phyloP scores from a whole-genome alignment of 2,329 filamentous ascomycete species.

The Leptographium flavum region DNA sequence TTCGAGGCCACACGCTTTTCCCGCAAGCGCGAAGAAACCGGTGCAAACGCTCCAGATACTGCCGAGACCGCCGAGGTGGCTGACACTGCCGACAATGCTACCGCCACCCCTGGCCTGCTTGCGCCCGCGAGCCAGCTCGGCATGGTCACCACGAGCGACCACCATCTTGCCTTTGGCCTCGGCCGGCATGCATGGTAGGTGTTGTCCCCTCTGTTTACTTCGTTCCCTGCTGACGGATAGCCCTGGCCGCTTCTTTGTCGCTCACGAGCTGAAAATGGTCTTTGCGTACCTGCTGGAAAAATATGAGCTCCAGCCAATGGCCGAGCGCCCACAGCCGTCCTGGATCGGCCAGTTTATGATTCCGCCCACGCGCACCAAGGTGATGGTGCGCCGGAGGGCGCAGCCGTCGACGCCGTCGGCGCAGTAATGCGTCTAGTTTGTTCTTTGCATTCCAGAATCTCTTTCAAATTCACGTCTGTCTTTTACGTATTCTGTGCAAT shows the following conservation, averaged over 20 bases:
- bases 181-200: constrained; percentile 36
- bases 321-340: constrained; percentile 22
- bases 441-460: no score
- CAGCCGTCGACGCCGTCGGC: no score
- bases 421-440: no score
- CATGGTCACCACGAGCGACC: constrained; percentile 37
- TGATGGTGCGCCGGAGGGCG: constrained; percentile 17
- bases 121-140: constrained; percentile 28
- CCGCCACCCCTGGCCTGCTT: neutral
- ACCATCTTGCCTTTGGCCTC: constrained; percentile 40
- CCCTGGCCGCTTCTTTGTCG: constrained; percentile 41
- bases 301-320: constrained; percentile 34
- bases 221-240: constrained; percentile 14
- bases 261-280: constrained; percentile 40
- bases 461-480: no score
- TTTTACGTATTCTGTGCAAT: no score
- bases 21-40: constrained; percentile 21
- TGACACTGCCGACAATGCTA: no score
- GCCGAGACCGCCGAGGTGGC: no score
- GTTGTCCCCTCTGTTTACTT: neutral
- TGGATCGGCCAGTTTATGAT: constrained; percentile 31
- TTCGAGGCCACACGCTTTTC: constrained; percentile 38
- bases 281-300: constrained; percentile 34
- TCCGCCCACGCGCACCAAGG: constrained; percentile 18
- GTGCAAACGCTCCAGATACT: neutral